phyloP scores from a whole-genome alignment of 441 rosid species.

The Syzygium syzygioides region DNA sequence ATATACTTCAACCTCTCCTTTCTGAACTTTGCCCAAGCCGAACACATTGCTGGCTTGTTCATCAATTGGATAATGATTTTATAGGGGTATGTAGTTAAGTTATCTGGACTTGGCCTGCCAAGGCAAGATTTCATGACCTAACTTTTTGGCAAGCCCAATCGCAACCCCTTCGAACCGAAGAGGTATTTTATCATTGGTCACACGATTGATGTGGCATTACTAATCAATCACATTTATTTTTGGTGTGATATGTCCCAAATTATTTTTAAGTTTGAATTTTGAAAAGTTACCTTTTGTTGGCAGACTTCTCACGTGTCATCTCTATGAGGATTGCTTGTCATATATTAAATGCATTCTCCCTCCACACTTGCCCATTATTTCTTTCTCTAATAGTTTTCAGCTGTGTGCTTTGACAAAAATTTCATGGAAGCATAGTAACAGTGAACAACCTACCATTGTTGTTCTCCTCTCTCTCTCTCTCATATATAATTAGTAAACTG shows the following conservation, averaged over 20 bases:
- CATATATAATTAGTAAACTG: too few relatives aligned
- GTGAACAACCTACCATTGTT: not conserved
- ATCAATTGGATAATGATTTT: not conserved
- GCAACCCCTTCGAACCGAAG: not conserved
- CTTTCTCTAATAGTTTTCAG: not conserved
- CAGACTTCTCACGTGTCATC: not conserved
- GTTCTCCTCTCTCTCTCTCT: not conserved
- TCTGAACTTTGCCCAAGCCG: not conserved
- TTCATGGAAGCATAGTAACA: not conserved
- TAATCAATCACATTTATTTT: not conserved
- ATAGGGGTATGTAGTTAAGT: not conserved
- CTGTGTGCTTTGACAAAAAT: not conserved
- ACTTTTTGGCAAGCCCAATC: not conserved
- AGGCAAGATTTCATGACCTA: not conserved
- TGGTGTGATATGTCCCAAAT: not conserved
- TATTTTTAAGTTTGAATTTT: not conserved
- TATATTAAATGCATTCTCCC: not conserved
- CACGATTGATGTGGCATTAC: not conserved
- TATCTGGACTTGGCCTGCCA: not conserved
- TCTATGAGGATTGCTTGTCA: not conserved
- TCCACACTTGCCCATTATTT: not conserved
- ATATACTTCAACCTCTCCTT: not conserved
- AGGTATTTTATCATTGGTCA: not conserved
- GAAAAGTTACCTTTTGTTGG: not conserved
- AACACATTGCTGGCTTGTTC: not conserved